A percentile compares a stretch with the other conserved stretches of the same genome.
These are phyloP conservation scores for Inga laurina DNA, from an alignment of 306 rosid species.

Conservation along the genomic window DNA sequence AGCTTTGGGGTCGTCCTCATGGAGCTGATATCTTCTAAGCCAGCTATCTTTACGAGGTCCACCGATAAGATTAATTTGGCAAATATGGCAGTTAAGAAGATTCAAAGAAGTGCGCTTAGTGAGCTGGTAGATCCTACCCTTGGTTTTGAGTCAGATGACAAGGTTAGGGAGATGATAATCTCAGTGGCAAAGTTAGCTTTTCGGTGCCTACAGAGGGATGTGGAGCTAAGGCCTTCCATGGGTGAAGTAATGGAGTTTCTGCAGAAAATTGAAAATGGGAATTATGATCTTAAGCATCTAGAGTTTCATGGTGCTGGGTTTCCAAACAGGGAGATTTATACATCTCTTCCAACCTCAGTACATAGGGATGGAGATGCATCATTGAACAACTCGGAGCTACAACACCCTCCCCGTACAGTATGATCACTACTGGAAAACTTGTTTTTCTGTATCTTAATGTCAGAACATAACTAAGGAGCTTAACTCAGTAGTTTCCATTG, in stretches of 20 bases:
- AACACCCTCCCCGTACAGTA: constrained; percentile 42
- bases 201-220: background rate
- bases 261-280: background rate
- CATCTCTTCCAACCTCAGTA: background rate
- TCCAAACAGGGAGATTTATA: background rate
- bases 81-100: constrained; percentile 58
- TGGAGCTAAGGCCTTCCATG: background rate
- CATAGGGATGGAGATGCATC: background rate
- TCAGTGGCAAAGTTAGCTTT: background rate
- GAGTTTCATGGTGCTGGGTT: background rate
- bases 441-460: constrained; percentile 36
- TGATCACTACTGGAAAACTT: constrained; percentile 46
- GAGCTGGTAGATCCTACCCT: constrained; percentile 59
- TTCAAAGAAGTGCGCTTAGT: constrained; percentile 46
- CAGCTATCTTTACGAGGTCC: constrained; percentile 67
- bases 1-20: constrained; percentile 59
- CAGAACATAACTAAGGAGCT: background rate
- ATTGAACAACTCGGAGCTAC: constrained; percentile 26
- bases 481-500: background rate
- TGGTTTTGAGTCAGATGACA: background rate
- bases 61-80: constrained; percentile 68
- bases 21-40: constrained; percentile 75
- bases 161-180: background rate
- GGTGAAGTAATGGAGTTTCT: background rate
- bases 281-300: constrained; percentile 2